Base-by-base conservation (phyloP, 345 rosid genomes). In the Citrus maxima region DNA sequence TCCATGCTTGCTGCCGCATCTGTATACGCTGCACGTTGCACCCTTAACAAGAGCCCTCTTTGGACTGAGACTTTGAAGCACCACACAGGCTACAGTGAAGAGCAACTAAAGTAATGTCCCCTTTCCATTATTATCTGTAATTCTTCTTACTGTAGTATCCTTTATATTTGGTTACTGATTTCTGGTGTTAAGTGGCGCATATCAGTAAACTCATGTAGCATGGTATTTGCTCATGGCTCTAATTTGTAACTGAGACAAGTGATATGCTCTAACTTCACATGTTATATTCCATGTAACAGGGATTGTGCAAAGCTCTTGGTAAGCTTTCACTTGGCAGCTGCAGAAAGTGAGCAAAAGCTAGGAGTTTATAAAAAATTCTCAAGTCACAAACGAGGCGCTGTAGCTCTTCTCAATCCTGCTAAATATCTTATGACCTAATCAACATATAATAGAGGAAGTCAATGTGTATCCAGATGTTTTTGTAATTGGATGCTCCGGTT, bases 1-100 rank as follows among this genome's bases (percentile, higher is more conserved):
- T 92, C 98, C 1, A 69, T 90, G 89, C 75, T 95, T 16, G 98
- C 98, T 81, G 94, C 98, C 59, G 88, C 97, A 2, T 95, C 94
- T 51, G 98, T 95, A 10, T 95, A 89, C 86, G 91, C 91, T 22
- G 97, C 98, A 24, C 90, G 93, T 22, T 87, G 93, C 78, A 87
- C 95, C 16, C 79, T 93, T 49, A 84, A 85, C 56, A 88, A 81
- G 82, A 80, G 76, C 8, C 94, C 98, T 4, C 73, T 84, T 56
- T 95, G 98, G 98, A 92, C 87, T 22, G 89, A 88, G 67, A 95
- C 98, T 21, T 77, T 95, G 78, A 82, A 85, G 90, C 90, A 89
- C 68, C 89, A 93, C 82, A 90, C 98, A 0, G 92, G 97, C 59
- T 95, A 90, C 85, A 68, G 84, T 7, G 95, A 88, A 79, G 85